A percentile compares a stretch with the other conserved stretches of the same genome.
Evolutionary conservation across 1,284 basidiomycete genomes (phyloP).

Genomic region (Rhizopogon hawkerae): DNA sequence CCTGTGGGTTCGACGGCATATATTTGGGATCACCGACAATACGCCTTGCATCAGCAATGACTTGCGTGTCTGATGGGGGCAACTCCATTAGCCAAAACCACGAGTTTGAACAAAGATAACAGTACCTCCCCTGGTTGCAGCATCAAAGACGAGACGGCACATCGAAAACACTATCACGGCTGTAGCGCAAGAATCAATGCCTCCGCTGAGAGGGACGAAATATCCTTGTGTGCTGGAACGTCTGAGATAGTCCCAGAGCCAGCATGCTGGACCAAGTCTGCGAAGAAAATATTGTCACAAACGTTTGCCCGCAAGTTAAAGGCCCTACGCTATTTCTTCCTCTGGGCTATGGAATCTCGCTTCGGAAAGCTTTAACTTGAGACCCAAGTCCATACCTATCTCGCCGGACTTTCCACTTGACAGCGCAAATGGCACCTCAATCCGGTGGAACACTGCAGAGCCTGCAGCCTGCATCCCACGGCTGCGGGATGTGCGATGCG

Average conservation of each 20-base stretch:
- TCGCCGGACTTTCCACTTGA: slow-evolving; percentile 62
- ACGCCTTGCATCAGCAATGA: slow-evolving; percentile 84
- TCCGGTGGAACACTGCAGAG: slow-evolving; percentile 65
- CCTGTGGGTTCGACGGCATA: slow-evolving; percentile 76
- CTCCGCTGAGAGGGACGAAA: slow-evolving; percentile 95
- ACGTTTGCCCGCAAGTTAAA: neutral
- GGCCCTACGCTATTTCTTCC: slow-evolving; percentile 91
- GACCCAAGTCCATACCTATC: slow-evolving; percentile 40
- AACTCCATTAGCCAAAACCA: neutral
- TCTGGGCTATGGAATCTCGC: slow-evolving; percentile 83
- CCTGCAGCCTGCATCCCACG: slow-evolving; percentile 85
- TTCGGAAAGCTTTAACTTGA: slow-evolving; percentile 40
- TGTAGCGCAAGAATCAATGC: slow-evolving; percentile 96
- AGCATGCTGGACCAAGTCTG: slow-evolving; percentile 94
- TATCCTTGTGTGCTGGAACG: slow-evolving; percentile 92
- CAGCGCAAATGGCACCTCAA: slow-evolving; percentile 72
- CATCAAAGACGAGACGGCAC: slow-evolving; percentile 84
- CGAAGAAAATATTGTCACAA: slow-evolving; percentile 8
- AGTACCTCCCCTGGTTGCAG: slow-evolving; percentile 63
- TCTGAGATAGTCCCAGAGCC: slow-evolving; percentile 98
- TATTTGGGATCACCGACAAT: slow-evolving; percentile 86
- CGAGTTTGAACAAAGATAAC: slow-evolving; percentile 1
- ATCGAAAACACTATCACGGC: slow-evolving; percentile 94
- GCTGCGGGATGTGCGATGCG: slow-evolving; percentile 75
- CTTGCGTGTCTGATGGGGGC: slow-evolving; percentile 58